phyloP scores from a whole-genome alignment of 768 basidiomycete genomes.

The Psilocybe tampanensis region DNA sequence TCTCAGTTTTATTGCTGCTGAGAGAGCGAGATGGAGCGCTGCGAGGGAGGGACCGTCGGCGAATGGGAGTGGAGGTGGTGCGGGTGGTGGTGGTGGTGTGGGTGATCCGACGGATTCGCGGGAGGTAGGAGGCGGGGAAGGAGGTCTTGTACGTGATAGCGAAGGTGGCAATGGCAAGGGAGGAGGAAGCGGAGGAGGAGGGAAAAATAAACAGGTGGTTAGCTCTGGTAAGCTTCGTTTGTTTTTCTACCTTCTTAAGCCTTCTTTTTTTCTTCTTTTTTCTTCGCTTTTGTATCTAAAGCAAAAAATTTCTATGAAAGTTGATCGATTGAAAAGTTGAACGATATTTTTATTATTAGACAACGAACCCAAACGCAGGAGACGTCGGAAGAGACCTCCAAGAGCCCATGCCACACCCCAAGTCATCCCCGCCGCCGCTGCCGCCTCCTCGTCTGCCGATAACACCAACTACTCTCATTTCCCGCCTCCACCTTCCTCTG shows the following conservation, averaged over 20 bases:
- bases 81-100: not conserved
- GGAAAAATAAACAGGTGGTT: slow-evolving; percentile 18
- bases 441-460: too few species aligned
- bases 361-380: slow-evolving; percentile 17
- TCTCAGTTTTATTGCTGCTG: slow-evolving; percentile 73
- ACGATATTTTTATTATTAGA: slow-evolving; percentile 15
- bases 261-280: not conserved
- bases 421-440: too few species aligned
- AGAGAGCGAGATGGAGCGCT: slow-evolving; percentile 63
- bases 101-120: slow-evolving; percentile 4
- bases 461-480: not conserved
- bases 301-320: slow-evolving; percentile 12
- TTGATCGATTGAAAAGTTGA: slow-evolving; percentile 19
- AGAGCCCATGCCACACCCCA: slow-evolving; percentile 12
- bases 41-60: slow-evolving; percentile 31
- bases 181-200: too few species aligned
- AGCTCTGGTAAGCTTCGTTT: slow-evolving; percentile 9
- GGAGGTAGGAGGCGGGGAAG: slow-evolving; percentile 1
- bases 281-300: slow-evolving; percentile 1
- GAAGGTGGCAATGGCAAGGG: slow-evolving; percentile 10
- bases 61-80: not conserved
- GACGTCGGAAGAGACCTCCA: slow-evolving; percentile 17
- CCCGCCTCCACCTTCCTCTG: not conserved
- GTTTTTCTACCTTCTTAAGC: slow-evolving; percentile 1
- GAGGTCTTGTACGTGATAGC: slow-evolving; percentile 9